These are phyloP conservation scores for Fraxinus albicans DNA, from an alignment of 305 asterid genomes.

Conservation along the genomic window DNA sequence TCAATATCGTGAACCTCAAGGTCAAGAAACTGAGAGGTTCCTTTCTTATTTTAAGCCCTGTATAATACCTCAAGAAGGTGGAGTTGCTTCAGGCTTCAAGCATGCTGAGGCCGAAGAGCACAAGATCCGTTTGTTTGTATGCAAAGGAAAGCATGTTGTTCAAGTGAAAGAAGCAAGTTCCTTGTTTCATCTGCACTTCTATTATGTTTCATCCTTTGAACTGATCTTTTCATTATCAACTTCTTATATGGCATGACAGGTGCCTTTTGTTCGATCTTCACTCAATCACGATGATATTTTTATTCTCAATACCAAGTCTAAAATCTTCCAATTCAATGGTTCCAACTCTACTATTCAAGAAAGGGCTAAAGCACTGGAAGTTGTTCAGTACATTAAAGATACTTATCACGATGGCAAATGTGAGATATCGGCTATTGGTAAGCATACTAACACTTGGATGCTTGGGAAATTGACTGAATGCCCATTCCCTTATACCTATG, in stretches of 20 bases:
- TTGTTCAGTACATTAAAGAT: slow-evolving; percentile 96
- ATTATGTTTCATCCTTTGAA: slow-evolving; percentile 17
- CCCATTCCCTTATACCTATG: slow-evolving; percentile 19
- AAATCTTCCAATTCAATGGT: slow-evolving; percentile 94
- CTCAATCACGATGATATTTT: slow-evolving; percentile 92
- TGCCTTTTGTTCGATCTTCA: slow-evolving; percentile 83
- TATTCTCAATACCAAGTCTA: slow-evolving; percentile 80
- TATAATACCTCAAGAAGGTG: slow-evolving; percentile 94
- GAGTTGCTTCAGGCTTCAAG: slow-evolving; percentile 88
- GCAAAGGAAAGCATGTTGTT: slow-evolving; percentile 96
- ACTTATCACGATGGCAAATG: slow-evolving; percentile 95
- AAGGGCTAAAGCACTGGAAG: slow-evolving; percentile 99
- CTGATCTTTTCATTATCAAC: slow-evolving; percentile 7
- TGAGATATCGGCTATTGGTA: slow-evolving; percentile 91
- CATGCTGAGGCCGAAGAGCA: slow-evolving; percentile 79
- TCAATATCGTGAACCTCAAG: slow-evolving; percentile 96
- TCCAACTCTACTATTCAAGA: slow-evolving; percentile 95
- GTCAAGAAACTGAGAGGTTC: slow-evolving; percentile 91
- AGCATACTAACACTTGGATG: slow-evolving; percentile 29
- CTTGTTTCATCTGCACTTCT: slow-evolving; percentile 19
- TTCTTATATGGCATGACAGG: slow-evolving; percentile 42
- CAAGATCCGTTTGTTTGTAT: slow-evolving; percentile 66
- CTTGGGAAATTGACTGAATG: slow-evolving; percentile 10
- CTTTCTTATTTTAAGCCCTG: slow-evolving; percentile 99
- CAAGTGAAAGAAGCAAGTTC: slow-evolving; percentile 86